Base-by-base conservation (phyloP, 2,329 filamentous ascomycete genomes). In the Ophiostoma perfectum region DNA sequence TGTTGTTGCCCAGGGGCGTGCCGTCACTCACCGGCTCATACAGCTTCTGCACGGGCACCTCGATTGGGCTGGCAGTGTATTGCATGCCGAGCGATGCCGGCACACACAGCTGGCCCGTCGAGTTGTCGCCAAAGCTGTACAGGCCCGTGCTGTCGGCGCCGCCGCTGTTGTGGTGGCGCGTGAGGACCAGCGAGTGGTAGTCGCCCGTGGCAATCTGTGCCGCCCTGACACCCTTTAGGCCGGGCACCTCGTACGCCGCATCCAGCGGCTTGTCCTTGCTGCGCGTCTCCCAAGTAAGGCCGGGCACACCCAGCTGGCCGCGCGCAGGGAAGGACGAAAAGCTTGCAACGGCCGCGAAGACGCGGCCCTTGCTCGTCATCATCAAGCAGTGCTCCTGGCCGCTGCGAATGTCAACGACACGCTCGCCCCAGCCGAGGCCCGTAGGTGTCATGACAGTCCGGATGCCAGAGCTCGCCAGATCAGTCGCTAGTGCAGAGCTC, bases 61-160 rank as follows among this genome's bases (percentile, higher is more conserved):
- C 83, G 3, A 88, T 86, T 0, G 95, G 93, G 0, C 84, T 83
- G 72, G 94, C 90, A 38, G 90, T 81, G 69, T 80, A 85, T 7
- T 86, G 82, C 16, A 86, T 81, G 41, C 89, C 85, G 0, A 84
- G 76, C 65, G 87, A 87, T 67, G 85, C 86, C 66, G 92, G 87
- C 73, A 94, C 88, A n/a, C 94, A 94, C 3, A 98, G 83, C 78
- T 98, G 95, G n/a, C 95, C 95, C 60, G 87, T 86, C 0, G 88
- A 88, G 79, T 98, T 98, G 77, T 98, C 93, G 49, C 95, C 95
- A 79, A 96, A 98, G 6, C 88, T 83, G 77, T 95, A 97, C 16
- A 95, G 84, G 16, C 88, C 86, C 16, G 94, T 94, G 66, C 89
- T 82, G 41, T 64, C 63, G 11, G 63, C 62, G 7, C 60, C 55